Evolutionary conservation across 495 filamentous ascomycete species (phyloP), one percentile per base, ranked within the genome.

Genomic region (Aspergillus haitiensis): DNA sequence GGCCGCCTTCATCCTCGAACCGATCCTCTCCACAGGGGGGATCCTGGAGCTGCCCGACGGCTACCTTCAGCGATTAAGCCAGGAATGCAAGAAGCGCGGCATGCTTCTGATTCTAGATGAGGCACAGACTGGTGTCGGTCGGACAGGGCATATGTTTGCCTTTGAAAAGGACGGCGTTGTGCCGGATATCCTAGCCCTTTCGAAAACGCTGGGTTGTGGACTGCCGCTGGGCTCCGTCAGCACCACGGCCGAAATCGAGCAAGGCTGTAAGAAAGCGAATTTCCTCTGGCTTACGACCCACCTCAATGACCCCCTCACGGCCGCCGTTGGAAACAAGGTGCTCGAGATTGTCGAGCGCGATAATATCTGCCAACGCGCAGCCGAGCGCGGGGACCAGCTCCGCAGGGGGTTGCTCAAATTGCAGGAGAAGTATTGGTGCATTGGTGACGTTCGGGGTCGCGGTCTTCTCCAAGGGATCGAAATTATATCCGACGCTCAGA

Each of bases 41-140:
- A 79, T 84, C 52, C 70, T 77, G 12, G 78, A 77, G 0, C 73
- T 78, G 0, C 71, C 71, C 0, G 5, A 50, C 0, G 82, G 81
- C 0, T 85, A 83, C 56, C 67, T 85, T 0, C 62, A 65, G 33
- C 73, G 74, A 10, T 62, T 83, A 49, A 74, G 70, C 35, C 58
- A 46, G n/a, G 74, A 84, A 39, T 84, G 81, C 64, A 69, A 76
- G 47, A 71, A 70, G 15, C 67, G 81, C 3, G 76, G 70, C 3
- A 84, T 83, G 79, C 73, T 84, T 2, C 56, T 85, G 1, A 82
- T 84, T 35, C 69, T 82, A 16, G 81, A 84, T 60, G 82, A 85
- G 54, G 80, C 81, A 11, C 82, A 85, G 62, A 83, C 81, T 0
- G 81, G 78, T 0, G 70, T 84, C 1, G 81, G 82, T 0, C 72